A percentile compares a stretch with the other conserved stretches of the same genome.
phyloP scores from a whole-genome alignment of 2,329 filamentous ascomycete species.

The Colletotrichum sp. region DNA sequence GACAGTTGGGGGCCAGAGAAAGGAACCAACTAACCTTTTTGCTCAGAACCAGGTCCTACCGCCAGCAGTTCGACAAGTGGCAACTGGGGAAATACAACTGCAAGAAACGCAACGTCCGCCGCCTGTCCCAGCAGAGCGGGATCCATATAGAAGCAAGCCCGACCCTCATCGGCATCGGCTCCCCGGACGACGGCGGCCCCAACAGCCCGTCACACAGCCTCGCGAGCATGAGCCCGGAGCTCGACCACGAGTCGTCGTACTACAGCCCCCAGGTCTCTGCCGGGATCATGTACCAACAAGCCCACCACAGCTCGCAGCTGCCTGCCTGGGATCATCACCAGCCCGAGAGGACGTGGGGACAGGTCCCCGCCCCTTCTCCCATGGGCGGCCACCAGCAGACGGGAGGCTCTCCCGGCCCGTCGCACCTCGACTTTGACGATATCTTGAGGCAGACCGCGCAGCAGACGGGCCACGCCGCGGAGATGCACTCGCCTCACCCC shows the following conservation, averaged over 20 bases:
- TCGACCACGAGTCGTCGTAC: not conserved
- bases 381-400: not conserved
- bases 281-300: not conserved
- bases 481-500: not conserved
- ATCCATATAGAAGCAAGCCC: not conserved
- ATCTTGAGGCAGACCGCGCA: not conserved
- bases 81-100: conserved; percentile 51
- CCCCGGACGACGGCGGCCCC: not conserved
- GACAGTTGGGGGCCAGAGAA: not conserved
- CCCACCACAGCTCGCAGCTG: not conserved
- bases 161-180: not conserved
- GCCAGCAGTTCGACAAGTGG: conserved; percentile 53
- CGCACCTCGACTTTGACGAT: not conserved
- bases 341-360: not conserved
- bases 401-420: not conserved
- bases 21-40: not conserved
- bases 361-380: not conserved
- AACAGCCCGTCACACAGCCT: not conserved
- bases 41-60: conserved; percentile 47
- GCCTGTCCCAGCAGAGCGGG: not conserved
- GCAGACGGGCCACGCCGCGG: not conserved
- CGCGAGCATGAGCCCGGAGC: not conserved
- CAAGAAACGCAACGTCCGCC: conserved; percentile 36
- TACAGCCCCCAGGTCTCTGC: not conserved
- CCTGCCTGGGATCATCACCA: not conserved